Base-by-base conservation (phyloP, 2,329 filamentous ascomycete species). In the Sordariomycetes sp. region DNA sequence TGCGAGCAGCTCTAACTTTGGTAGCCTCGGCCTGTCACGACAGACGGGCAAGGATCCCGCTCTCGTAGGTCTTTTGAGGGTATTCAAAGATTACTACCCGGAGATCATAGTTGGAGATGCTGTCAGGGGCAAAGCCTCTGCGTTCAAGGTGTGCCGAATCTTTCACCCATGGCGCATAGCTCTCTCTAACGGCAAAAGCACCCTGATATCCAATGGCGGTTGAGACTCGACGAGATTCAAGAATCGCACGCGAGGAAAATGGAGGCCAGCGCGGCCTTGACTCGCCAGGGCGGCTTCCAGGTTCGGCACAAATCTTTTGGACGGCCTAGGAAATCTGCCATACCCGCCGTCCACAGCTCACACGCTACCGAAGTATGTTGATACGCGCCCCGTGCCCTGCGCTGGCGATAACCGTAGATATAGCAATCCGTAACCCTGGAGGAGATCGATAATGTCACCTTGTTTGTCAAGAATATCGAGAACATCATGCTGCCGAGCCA, bases 61-160 rank as follows among this genome's bases (percentile, higher is more conserved):
- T 56, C 74, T 96, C 40, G 78, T 88, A 43, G 88, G 88, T 3
- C 76, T 96, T 20, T 74, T 95, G 55, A 82, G 87, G 58, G 83
- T 93, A n/a, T 95, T 87, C 74, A 94, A 94, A 68, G 90, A 93
- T 68, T 95, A 93, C 70, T 95, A 93, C 65, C 90, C 90, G 0
- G 90, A 96, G 68, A 89, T 95, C 58, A 89, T 95, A 60, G 80
- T 93, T 16, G 88, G 87, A 24, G 86, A 87, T 62, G 76, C 81
- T 3, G 80, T 83, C 34, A 76, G 77, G 57, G 82, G 82, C 43
- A 79, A 80, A 60, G 82, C 83, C 1, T 80, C 81, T 3, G 76
- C 82, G 1, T 87, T 87, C 69, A 85, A 82, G 69, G 80, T 81
- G 67, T 40, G 64, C 22, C 20, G 7, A 50, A 7, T n/a, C 43